Evolutionary conservation across 257 asterid species (phyloP), one percentile per base, ranked within the genome.

Genomic region (Eucommia ulmoides): DNA sequence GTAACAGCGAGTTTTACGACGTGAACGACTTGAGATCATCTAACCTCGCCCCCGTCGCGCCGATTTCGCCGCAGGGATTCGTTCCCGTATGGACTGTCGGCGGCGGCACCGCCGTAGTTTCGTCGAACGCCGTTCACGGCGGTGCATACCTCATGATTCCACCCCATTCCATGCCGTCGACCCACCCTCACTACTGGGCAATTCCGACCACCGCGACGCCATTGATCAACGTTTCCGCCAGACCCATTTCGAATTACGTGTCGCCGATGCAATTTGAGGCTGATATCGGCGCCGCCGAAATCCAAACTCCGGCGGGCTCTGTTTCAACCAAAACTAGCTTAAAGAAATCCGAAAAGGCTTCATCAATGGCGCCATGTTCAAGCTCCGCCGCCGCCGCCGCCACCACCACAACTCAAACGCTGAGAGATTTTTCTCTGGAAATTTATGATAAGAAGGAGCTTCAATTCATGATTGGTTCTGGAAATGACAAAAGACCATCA

Each of bases 181-280:
- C 67, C 52, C 83, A 72, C 25, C 23, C 83, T 4, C 92, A 81
- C 60, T 64, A 74, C 3, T 24, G 72, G 1, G 63, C 86, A 3
- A 47, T 81, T 25, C 83, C 68, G 42, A 79, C 83, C 3, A 68
- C 51, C 52, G 41, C 63, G 53, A 51, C 74, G 24, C 77, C 75
- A 19, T 16, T 63, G 26, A 48, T 73, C 55, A 72, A 69, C 21
- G 24, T 74, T 24, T 62, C 75, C 0, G 71, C 56, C 4, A 45
- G 77, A 51, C 77, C 80, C 1, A 56, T 78, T 19, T 65, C 79
- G 1, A 21, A 65, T 11, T 68, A 62, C 54, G 23, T 63, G 25
- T 33, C 69, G 47, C 52, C 69, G 45, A 47, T 53, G 63, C 79
- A 71, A 24, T 21, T 21, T 42, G 48, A 9, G 8, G 19, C 15